These are phyloP conservation scores for Russula lepida DNA, from an alignment of 768 basidiomycete genomes.

Conservation along the genomic window DNA sequence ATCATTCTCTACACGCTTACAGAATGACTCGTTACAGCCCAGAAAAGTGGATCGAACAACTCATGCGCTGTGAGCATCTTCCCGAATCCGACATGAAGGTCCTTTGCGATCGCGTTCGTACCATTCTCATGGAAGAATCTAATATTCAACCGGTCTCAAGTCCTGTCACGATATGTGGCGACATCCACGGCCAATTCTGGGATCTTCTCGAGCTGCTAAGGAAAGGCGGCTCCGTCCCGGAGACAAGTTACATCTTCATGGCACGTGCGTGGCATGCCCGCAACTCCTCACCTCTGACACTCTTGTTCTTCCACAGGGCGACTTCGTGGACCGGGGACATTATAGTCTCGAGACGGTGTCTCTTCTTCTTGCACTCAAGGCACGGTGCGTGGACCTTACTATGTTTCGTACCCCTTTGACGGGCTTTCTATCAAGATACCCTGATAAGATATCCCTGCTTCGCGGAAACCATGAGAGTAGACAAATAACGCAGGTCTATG, in stretches of 20 bases:
- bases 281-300: not conserved
- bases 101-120: slow-evolving; percentile 83
- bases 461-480: slow-evolving; percentile 95
- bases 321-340: slow-evolving; percentile 95
- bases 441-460: slow-evolving; percentile 84
- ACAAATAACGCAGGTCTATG: slow-evolving; percentile 97
- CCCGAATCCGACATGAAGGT: slow-evolving; percentile 89
- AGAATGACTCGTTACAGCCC: slow-evolving; percentile 32
- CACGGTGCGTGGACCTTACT: slow-evolving; percentile 42
- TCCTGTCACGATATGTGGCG: slow-evolving; percentile 92
- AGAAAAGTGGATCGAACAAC: slow-evolving; percentile 83
- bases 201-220: slow-evolving; percentile 85
- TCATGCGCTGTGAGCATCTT: slow-evolving; percentile 80
- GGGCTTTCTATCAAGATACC: slow-evolving; percentile 50
- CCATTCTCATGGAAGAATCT: slow-evolving; percentile 89
- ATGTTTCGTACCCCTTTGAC: not conserved
- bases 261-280: slow-evolving; percentile 45
- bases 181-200: slow-evolving; percentile 98
- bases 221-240: slow-evolving; percentile 79
- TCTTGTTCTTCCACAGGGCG: slow-evolving; percentile 50
- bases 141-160: slow-evolving; percentile 95
- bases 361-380: slow-evolving; percentile 80
- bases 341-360: slow-evolving; percentile 95
- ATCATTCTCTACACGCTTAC: not conserved
- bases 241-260: slow-evolving; percentile 95